phyloP scores from a whole-genome alignment of 164 flowering plant species.

The Magnolia kwangsiensis region DNA sequence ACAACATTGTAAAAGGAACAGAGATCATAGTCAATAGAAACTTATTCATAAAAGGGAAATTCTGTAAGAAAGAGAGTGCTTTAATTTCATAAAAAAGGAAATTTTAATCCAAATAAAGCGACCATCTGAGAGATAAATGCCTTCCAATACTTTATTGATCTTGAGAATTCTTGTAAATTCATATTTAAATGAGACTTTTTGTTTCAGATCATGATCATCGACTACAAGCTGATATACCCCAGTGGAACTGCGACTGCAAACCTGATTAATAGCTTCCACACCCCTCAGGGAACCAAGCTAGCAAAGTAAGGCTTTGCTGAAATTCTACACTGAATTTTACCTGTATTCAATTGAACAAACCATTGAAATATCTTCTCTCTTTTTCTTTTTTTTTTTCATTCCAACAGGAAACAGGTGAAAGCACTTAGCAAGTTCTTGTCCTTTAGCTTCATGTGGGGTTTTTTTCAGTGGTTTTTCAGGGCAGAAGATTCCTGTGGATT shows the following conservation, averaged over 20 bases:
- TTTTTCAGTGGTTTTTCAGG: constrained; percentile 22
- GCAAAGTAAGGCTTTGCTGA: constrained; percentile 37
- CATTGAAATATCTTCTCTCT: background rate
- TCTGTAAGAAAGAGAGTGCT: background rate
- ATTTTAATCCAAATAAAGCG: background rate
- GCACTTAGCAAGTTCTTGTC: constrained; percentile 15
- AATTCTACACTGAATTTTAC: background rate
- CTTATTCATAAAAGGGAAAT: no score
- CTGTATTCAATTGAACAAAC: background rate
- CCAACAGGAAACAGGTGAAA: constrained; percentile 18
- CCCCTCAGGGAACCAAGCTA: constrained; percentile 54
- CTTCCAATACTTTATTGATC: no score
- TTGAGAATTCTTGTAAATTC: background rate
- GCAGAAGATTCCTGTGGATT: constrained; percentile 18
- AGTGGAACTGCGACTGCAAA: constrained; percentile 70
- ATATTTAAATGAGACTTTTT: background rate
- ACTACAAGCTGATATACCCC: constrained; percentile 61
- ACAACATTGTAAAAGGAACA: no score
- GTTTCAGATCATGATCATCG: constrained; percentile 53
- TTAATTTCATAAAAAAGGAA: background rate
- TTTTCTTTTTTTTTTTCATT: background rate
- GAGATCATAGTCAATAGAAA: no score
- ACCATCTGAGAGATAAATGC: background rate
- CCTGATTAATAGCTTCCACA: constrained; percentile 66
- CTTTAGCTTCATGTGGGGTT: constrained; percentile 24